Percentiles rank a stretch among this genome's conserved stretches.
Evolutionary conservation across 805 yeast genomes (phyloP).

Genomic region (Myxozyma melibiosi): DNA sequence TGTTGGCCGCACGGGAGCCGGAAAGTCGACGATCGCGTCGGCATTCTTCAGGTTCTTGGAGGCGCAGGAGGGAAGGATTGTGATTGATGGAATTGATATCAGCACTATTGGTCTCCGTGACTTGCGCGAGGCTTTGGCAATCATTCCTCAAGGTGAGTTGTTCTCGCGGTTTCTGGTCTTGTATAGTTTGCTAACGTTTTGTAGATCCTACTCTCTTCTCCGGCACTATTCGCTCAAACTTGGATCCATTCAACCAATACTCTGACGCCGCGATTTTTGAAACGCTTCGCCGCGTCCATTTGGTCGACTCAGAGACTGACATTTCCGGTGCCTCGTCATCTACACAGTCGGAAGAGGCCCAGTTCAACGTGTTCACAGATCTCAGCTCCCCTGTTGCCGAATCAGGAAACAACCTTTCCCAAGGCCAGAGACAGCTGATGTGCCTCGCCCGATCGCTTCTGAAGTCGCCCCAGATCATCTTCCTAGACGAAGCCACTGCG

Average conservation of each 20-base stretch:
- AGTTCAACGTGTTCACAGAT: conserved; percentile 46
- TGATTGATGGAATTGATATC: conserved; percentile 71
- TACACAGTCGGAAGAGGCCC: neutral
- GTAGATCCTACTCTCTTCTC: conserved; percentile 71
- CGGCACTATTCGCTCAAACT: conserved; percentile 72
- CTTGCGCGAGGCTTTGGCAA: conserved; percentile 68
- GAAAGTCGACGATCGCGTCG: conserved; percentile 74
- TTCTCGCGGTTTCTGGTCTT: conserved; percentile 39
- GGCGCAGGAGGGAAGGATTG: conserved; percentile 53
- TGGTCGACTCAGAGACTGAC: conserved; percentile 4
- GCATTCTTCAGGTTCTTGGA: conserved; percentile 71
- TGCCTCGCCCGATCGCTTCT: conserved; percentile 73
- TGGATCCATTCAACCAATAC: conserved; percentile 71
- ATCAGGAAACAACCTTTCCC: conserved; percentile 68
- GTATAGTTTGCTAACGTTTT: neutral
- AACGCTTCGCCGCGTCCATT: conserved; percentile 58
- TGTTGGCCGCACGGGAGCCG: conserved; percentile 91
- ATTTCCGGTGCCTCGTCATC: conserved; percentile 39
- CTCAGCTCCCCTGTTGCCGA: conserved; percentile 61
- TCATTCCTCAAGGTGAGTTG: conserved; percentile 71
- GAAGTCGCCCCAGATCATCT: conserved; percentile 58
- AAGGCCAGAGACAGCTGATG: conserved; percentile 70
- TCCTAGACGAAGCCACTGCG: conserved; percentile 77
- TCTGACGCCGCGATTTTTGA: conserved; percentile 67
- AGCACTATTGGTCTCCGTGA: conserved; percentile 64